These are phyloP conservation scores for Pseudofabraea citricarpa DNA, from an alignment of 2,329 filamentous ascomycete genomes.

Conservation along the genomic window DNA sequence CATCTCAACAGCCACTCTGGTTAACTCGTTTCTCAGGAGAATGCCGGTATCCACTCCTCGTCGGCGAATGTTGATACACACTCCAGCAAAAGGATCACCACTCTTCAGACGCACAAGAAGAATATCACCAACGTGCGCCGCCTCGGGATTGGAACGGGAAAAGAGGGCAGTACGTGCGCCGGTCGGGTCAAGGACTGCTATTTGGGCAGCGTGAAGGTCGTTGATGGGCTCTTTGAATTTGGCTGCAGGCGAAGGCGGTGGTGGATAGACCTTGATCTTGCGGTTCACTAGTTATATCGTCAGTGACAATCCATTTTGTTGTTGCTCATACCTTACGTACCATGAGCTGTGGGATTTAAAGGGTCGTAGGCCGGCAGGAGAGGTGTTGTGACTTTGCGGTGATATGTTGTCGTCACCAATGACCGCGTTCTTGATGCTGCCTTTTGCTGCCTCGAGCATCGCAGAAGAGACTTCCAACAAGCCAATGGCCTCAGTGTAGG, in stretches of 20 bases:
- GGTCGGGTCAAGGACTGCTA: slow-evolving; percentile 74
- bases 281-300: slow-evolving; percentile 29
- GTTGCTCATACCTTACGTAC: slow-evolving; percentile 2
- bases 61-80: slow-evolving; percentile 80
- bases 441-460: slow-evolving; percentile 50
- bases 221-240: slow-evolving; percentile 63
- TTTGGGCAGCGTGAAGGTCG: slow-evolving; percentile 62
- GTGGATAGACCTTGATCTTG: slow-evolving; percentile 45
- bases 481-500: slow-evolving; percentile 58
- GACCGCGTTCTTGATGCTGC: slow-evolving; percentile 38
- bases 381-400: slow-evolving; percentile 31
- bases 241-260: slow-evolving; percentile 48
- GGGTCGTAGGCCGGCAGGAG: slow-evolving; percentile 7
- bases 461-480: slow-evolving; percentile 63
- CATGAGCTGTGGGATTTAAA: slow-evolving; percentile 8
- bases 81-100: slow-evolving; percentile 85
- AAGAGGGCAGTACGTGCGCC: slow-evolving; percentile 81
- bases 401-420: slow-evolving; percentile 44
- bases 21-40: slow-evolving; percentile 79
- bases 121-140: slow-evolving; percentile 81
- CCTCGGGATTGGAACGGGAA: slow-evolving; percentile 69
- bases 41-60: slow-evolving; percentile 88
- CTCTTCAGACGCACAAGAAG: slow-evolving; percentile 82
- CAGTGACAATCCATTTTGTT: slow-evolving; percentile 1
- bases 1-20: slow-evolving; percentile 88